Evolutionary conservation across 805 yeast species (phyloP).

Genomic region (Komagataella pastoris): DNA sequence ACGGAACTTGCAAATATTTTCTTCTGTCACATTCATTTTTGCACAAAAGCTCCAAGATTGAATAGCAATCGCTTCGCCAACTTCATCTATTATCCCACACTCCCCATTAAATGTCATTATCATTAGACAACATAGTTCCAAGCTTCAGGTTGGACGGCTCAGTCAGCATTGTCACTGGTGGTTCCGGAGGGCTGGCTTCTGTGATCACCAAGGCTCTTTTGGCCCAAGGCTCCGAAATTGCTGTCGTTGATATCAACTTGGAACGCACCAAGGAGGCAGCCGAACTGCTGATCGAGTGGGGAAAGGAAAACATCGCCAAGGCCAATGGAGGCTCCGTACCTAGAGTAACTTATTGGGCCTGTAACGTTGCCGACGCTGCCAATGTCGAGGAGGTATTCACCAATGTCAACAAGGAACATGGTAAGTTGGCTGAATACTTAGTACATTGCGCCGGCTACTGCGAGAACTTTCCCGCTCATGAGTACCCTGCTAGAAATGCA

Average conservation of each 20-base stretch:
- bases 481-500: slow-evolving; percentile 60
- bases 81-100: neutral
- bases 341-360: slow-evolving; percentile 48
- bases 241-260: slow-evolving; percentile 55
- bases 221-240: slow-evolving; percentile 69
- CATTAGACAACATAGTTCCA: slow-evolving; percentile 28
- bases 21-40: neutral
- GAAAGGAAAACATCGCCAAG: slow-evolving; percentile 16
- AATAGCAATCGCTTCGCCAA: neutral
- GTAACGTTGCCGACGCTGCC: slow-evolving; percentile 57
- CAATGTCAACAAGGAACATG: slow-evolving; percentile 42
- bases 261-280: slow-evolving; percentile 47
- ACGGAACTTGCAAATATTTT: neutral
- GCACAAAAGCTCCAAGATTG: too few species aligned
- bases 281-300: slow-evolving; percentile 35
- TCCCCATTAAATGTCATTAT: neutral
- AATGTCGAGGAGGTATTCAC: slow-evolving; percentile 45
- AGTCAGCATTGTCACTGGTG: slow-evolving; percentile 67
- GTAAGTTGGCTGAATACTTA: slow-evolving; percentile 46
- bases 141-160: slow-evolving; percentile 56
- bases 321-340: slow-evolving; percentile 14
- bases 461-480: slow-evolving; percentile 67
- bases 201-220: slow-evolving; percentile 52
- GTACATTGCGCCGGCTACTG: slow-evolving; percentile 80
- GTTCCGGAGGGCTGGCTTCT: slow-evolving; percentile 66